A percentile compares a stretch with the other conserved stretches of the same genome.
phyloP scores from a whole-genome alignment of 2,329 filamentous ascomycete genomes.

The Trichoderma hamatum region DNA sequence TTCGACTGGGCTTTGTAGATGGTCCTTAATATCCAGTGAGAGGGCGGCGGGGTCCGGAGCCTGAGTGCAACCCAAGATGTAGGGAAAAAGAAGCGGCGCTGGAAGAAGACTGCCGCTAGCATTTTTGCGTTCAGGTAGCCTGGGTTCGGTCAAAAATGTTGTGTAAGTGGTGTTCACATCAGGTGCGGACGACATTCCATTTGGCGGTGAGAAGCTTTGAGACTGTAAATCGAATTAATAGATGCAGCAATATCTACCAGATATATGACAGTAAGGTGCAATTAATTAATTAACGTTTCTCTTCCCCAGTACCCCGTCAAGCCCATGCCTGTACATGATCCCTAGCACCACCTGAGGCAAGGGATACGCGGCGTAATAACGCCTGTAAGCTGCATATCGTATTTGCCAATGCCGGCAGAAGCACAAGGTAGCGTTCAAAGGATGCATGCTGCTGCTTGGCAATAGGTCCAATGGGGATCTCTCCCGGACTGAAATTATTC shows the following conservation, averaged over 20 bases:
- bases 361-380: neutral
- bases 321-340: neutral
- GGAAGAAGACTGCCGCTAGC: conserved; percentile 1
- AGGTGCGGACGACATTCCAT: neutral
- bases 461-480: neutral
- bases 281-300: neutral
- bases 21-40: conserved; percentile 24
- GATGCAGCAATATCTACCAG: neutral
- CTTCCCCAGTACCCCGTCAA: neutral
- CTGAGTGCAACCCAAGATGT: conserved; percentile 14
- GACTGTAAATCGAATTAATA: neutral
- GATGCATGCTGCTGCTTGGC: neutral
- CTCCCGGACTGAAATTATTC: neutral
- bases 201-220: neutral
- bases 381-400: conserved; percentile 23
- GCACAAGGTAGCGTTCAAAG: neutral
- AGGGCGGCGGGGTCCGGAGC: conserved; percentile 24
- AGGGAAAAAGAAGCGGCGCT: conserved; percentile 2
- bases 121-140: neutral
- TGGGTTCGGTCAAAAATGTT: neutral
- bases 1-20: conserved; percentile 3
- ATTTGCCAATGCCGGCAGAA: conserved; percentile 20
- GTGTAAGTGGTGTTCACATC: neutral
- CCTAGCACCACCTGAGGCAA: neutral
- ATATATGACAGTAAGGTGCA: neutral